Evolutionary conservation across 805 yeast species (phyloP), one percentile per base, ranked within the genome.

Genomic region (Deakozyma indianensis): DNA sequence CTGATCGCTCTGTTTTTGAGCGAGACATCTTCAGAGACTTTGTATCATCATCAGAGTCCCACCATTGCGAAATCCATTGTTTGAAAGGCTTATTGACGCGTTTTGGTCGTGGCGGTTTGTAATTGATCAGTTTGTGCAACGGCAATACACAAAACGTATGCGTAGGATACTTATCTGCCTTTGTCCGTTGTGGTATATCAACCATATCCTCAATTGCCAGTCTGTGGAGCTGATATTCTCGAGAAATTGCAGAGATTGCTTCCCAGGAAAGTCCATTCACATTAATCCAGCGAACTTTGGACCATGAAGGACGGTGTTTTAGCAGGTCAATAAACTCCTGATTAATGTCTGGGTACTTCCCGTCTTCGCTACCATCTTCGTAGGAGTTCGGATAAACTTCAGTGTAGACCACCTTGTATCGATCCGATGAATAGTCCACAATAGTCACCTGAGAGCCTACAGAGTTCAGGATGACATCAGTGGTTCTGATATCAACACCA

Each of bases 201-300:
- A 77, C 70, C 76, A 77, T 69, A 54, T 77, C 81, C 54, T 77
- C 82, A 41, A 77, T 62, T 0, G 80, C 74, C 41, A 77, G 60
- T 22, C 77, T 67, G 54, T 77, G 82, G 20, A 77, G 57, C 18
- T 64, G 56, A 54, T 67, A 76, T 43, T 60, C 57, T 38, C 65
- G 58, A 1, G 73, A 69, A 35, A 77, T 62, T 0, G 67, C 57
- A 5, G 71, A 63, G 4, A 77, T 68, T 4, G 77, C 77, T 45
- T 74, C 80, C 78, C 78, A 74, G 1, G 78, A 71, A n/a, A 76
- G 58, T 0, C 80, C 81, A 53, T 74, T 75, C 21, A 75, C 74
- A 49, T 73, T 75, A 44, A 74, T 62, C 80, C 80, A 74, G 15
- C 79, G 57, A 1, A 75, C 75, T 42, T 64, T 61, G 2, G 75